Base-by-base conservation (phyloP, 345 rosid genomes). In the Heritiera littoralis region DNA sequence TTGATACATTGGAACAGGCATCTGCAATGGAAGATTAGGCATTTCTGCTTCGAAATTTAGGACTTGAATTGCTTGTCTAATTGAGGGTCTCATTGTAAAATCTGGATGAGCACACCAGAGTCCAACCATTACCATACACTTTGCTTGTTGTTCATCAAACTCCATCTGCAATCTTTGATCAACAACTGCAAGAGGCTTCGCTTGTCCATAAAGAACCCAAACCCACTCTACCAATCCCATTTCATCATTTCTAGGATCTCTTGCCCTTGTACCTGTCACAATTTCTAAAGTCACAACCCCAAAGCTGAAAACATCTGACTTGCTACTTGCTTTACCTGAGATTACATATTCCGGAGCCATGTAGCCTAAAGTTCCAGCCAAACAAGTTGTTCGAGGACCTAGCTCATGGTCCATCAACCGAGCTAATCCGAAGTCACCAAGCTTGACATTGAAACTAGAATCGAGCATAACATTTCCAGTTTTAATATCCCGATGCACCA, bases 391-490 rank as follows among this genome's bases (percentile, higher is more conserved):
- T 38, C 63, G 84, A 0, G 87, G 84, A 11, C 86, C 84, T 0
- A 86, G 13, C 66, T 86, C 85, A 10, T 84, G 91, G 81, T 88
- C 88, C 86, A 85, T 82, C 49, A 86, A 74, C 72, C 86, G 72
- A 9, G 95, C 93, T 15, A 91, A 80, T 35, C 95, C 92, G 8
- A 91, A 90, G 78, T 91, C 95, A 20, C 91, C 89, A 3, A 92
- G 88, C 86, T 88, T 92, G 73, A 79, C 92, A 40, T 84, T 86
- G 78, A 90, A 89, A 54, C 68, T 68, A 2, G 91, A 84, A 73
- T 92, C 93, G 0, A 92, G 79, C 91, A 90, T 87, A 45, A 92
- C 73, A 14, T 90, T 90, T 70, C 90, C 89, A 2, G 91, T 81
- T 64, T 92, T 90, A 52, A 92, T 85, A 69, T 89, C 92, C 38